Evolutionary conservation across 2,329 filamentous ascomycete genomes (phyloP).

Genomic region (Chrysosporium queenslandicum): DNA sequence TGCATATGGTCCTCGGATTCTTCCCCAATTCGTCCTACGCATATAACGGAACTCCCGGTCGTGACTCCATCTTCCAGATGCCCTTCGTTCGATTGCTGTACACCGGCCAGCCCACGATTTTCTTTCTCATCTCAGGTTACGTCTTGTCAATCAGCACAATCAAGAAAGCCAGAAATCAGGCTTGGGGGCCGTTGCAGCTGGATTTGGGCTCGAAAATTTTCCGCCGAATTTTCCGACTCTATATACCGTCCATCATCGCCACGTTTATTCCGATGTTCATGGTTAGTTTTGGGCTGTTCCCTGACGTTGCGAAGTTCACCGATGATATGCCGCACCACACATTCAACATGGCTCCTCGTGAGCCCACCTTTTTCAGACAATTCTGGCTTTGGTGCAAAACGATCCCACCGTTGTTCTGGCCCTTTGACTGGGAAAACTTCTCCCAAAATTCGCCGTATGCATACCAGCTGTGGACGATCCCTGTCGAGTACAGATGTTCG

Average conservation of each 20-base stretch:
- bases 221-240: slow-evolving; percentile 35
- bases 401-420: slow-evolving; percentile 28
- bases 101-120: slow-evolving; percentile 36
- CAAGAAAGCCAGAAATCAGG: slow-evolving; percentile 29
- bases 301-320: slow-evolving; percentile 30
- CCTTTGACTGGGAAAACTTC: slow-evolving; percentile 32
- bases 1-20: slow-evolving; percentile 15
- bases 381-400: slow-evolving; percentile 33
- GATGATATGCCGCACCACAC: slow-evolving; percentile 28
- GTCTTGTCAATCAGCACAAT: slow-evolving; percentile 31
- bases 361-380: slow-evolving; percentile 32
- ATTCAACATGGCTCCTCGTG: slow-evolving; percentile 35
- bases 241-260: slow-evolving; percentile 34
- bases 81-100: slow-evolving; percentile 34
- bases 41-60: slow-evolving; percentile 14
- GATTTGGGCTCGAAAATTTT: slow-evolving; percentile 36
- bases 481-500: slow-evolving; percentile 38
- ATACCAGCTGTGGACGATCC: slow-evolving; percentile 39
- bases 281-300: slow-evolving; percentile 27
- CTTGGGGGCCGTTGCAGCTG: slow-evolving; percentile 28
- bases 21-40: slow-evolving; percentile 13
- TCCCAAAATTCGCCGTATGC: slow-evolving; percentile 28
- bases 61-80: slow-evolving; percentile 28
- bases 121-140: slow-evolving; percentile 42
- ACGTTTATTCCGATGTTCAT: slow-evolving; percentile 29